Base-by-base conservation (phyloP, 2,329 filamentous ascomycete species). In the Xylariaceae sp. region DNA sequence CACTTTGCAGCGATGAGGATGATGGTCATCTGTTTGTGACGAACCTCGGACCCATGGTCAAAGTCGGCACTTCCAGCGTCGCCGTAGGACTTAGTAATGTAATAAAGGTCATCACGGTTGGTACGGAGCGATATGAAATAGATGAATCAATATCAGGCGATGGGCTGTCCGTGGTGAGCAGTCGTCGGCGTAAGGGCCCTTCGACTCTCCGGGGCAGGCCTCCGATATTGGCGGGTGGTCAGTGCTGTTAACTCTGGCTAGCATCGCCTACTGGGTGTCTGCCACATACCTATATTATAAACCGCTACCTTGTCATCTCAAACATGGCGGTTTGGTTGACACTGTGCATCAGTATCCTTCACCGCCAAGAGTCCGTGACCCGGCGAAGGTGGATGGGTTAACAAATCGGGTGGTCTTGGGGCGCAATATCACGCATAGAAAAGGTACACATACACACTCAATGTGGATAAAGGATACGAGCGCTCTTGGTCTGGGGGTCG, bases 1-100 rank as follows among this genome's bases (percentile, higher is more conserved):
- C 69, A 8, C 64, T 79, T 11, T 65, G 68, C 39, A 51, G 62
- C 6, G 60, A 67, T 9, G 59, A 63, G 4, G 56, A 65, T 32
- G 64, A 67, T 3, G 69, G 73, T 2, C 72, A 79, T 42, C 68
- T 90, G 4, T 78, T 87, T 35, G 79, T 88, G 17, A 76, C 76
- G 2, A 72, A 73, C 34, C 66, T 85, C 1, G 87, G 86, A 0
- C 85, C 85, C 0, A 76, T 85, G 42, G 69, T 72, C 2, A 68
- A 69, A 39, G 65, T 88, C 1, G 85, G 85, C 11, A 73, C 76
- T 36, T 71, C 74, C 34, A 84, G 81, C 38, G 72, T 87, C 3
- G 86, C 79, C 0, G 74, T 90, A 22, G 83, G 76, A 0, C 79
- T 89, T 44, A 87, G 85, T 11, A 86, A 89, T 50, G 71, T 79